phyloP scores from a whole-genome alignment of 1,284 basidiomycete genomes.

The Quambalaria eucalypti region DNA sequence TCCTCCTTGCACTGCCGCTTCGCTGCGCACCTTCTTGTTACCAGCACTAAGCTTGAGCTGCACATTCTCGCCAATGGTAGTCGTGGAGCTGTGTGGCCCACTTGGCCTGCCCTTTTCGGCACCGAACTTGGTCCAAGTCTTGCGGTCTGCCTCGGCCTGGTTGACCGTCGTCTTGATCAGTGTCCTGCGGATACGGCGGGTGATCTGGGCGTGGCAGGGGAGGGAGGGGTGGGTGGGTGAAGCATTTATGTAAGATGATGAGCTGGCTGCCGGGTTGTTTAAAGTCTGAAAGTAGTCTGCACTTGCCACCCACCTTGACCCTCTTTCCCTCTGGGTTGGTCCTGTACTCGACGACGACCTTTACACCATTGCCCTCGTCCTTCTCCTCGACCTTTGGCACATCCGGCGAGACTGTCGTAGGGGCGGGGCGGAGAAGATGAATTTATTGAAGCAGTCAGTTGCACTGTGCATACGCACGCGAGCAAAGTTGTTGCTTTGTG shows the following conservation, averaged over 20 bases:
- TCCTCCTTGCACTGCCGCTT: neutral
- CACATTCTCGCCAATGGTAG: slow-evolving; percentile 88
- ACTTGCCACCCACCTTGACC: slow-evolving; percentile 61
- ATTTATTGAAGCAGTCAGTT: neutral
- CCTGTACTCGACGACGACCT: slow-evolving; percentile 72
- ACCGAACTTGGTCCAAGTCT: slow-evolving; percentile 90
- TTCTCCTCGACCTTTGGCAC: slow-evolving; percentile 52
- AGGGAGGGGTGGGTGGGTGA: neutral
- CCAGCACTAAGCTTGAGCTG: slow-evolving; percentile 74
- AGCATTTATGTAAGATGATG: neutral
- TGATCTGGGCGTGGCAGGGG: slow-evolving; percentile 49
- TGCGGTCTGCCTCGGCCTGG: slow-evolving; percentile 82
- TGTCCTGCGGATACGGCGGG: slow-evolving; percentile 73
- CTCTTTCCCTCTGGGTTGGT: slow-evolving; percentile 88
- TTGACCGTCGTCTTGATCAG: slow-evolving; percentile 88
- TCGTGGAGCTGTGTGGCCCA: slow-evolving; percentile 76
- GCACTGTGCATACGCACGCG: neutral
- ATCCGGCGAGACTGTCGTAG: slow-evolving; percentile 4
- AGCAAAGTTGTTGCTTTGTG: neutral
- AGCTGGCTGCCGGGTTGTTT: neutral
- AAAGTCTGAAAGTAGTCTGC: neutral
- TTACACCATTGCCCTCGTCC: slow-evolving; percentile 78
- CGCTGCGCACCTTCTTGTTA: slow-evolving; percentile 21
- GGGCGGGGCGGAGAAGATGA: neutral
- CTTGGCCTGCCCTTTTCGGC: slow-evolving; percentile 76